Base-by-base conservation (phyloP, 2,329 filamentous ascomycete species). In the Amylocarpus encephaloides region DNA sequence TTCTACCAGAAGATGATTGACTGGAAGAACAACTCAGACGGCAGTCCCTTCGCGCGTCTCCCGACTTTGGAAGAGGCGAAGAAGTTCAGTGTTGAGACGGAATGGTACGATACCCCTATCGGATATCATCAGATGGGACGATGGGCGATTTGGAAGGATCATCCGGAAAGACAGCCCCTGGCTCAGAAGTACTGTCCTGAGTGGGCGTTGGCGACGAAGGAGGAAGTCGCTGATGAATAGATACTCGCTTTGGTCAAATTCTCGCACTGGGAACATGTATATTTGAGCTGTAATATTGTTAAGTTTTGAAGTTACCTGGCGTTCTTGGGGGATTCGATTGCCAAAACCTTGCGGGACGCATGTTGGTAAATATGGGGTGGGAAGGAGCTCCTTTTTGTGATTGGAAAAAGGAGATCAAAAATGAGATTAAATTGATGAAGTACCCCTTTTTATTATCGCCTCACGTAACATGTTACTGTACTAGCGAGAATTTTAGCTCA, bases 71-170 rank as follows among this genome's bases (percentile, higher is more conserved):
- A 54, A 33, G 49, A 48, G 11, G 54, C 54, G 16, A 46, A 43
- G 29, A 46, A 35, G 9, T 56, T 56, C 46, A 40, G 49, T n/a
- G 54, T 56, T 13, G 52, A 54, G 46, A 45, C 45, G 11, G 41
- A 52, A 15, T 54, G 44, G 46, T 41, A 50, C 12, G 49, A 54
- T 11, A 44, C 33, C 10, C 54, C 54, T 2, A 22, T 56, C 5
- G 54, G 45, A 33, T 50, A 33, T 22, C 48, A 50, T 19, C 48
- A 48, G 10, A 34, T 48, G n/a, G 45, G 45, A 7, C 32, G 36
- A 22, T 41, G 45, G 45, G 30, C 11, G 6, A 22, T 44, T 16
- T 44, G 42, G 42, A 46, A 29, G 29, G 34, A 36, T 26, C 22
- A 26, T 26, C 22, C 22, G 44, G 44, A 30, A 15, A 26, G 44